These are phyloP conservation scores for Eruca vesicaria DNA, from an alignment of 441 rosid genomes.

Conservation along the genomic window DNA sequence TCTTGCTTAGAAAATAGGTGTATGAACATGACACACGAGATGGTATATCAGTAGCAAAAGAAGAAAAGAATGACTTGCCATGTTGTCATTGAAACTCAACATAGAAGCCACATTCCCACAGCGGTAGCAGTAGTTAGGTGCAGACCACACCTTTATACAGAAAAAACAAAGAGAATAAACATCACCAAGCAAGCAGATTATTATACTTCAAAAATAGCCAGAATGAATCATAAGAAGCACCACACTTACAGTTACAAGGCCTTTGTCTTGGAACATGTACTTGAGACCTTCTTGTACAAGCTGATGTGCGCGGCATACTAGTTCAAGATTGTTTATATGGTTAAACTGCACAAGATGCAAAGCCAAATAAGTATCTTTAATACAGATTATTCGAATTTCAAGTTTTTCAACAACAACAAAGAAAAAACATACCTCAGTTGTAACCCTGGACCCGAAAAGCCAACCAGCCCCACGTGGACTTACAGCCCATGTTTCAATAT, in stretches of 20 bases:
- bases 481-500: conserved; percentile 99
- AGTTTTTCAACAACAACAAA: background rate
- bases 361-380: background rate
- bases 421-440: conserved; percentile 66
- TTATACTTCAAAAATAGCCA: conserved; percentile 1
- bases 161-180: conserved; percentile 23
- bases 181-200: conserved; percentile 23
- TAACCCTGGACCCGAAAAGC: conserved; percentile 99
- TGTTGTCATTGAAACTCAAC: conserved; percentile 96
- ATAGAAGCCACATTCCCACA: conserved; percentile 99
- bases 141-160: conserved; percentile 92
- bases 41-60: background rate
- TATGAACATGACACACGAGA: conserved; percentile 3
- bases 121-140: conserved; percentile 98
- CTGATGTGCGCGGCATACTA: conserved; percentile 99
- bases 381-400: background rate
- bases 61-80: conserved; percentile 57
- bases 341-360: conserved; percentile 67
- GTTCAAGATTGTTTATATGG: conserved; percentile 89
- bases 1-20: background rate
- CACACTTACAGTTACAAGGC: conserved; percentile 89
- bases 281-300: conserved; percentile 99
- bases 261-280: conserved; percentile 99
- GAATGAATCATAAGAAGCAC: conserved; percentile 6
- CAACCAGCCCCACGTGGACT: conserved; percentile 99